Percentiles rank a stretch among this genome's conserved stretches.
Evolutionary conservation across 2,329 filamentous ascomycete genomes (phyloP).

Genomic region (Fusarium metavorans): DNA sequence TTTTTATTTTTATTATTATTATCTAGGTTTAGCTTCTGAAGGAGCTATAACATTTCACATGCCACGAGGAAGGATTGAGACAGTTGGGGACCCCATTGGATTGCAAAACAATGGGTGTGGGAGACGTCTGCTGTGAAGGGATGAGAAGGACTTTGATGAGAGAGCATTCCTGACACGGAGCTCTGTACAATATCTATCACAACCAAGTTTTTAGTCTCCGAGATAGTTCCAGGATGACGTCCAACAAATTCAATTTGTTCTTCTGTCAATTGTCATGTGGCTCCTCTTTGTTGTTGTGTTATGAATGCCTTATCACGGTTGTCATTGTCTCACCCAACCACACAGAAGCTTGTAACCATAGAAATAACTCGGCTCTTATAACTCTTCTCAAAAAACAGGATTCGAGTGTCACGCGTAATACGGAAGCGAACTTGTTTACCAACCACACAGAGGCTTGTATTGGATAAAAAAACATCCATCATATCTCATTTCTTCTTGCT

Average conservation of each 20-base stretch:
- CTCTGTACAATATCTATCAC: constrained; percentile 11
- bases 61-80: constrained; percentile 16
- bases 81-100: constrained; percentile 2
- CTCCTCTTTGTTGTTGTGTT: neutral
- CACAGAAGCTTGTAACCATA: neutral
- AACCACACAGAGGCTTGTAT: constrained; percentile 2
- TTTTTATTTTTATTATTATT: neutral
- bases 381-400: neutral
- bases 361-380: neutral
- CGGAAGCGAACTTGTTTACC: neutral
- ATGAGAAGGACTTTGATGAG: constrained; percentile 17
- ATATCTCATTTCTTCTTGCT: constrained; percentile 2
- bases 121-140: constrained; percentile 11
- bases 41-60: constrained; percentile 2
- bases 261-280: constrained; percentile 9
- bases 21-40: neutral
- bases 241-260: constrained; percentile 1
- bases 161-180: constrained; percentile 28
- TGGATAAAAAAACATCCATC: constrained; percentile 2
- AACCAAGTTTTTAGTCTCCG: neutral
- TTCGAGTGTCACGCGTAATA: neutral
- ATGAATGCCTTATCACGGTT: constrained; percentile 23
- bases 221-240: constrained; percentile 18
- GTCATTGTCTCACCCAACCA: constrained; percentile 19
- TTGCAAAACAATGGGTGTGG: constrained; percentile 19